Evolutionary conservation across 1,284 basidiomycete genomes (phyloP).

Genomic region (Mycena citricolor): DNA sequence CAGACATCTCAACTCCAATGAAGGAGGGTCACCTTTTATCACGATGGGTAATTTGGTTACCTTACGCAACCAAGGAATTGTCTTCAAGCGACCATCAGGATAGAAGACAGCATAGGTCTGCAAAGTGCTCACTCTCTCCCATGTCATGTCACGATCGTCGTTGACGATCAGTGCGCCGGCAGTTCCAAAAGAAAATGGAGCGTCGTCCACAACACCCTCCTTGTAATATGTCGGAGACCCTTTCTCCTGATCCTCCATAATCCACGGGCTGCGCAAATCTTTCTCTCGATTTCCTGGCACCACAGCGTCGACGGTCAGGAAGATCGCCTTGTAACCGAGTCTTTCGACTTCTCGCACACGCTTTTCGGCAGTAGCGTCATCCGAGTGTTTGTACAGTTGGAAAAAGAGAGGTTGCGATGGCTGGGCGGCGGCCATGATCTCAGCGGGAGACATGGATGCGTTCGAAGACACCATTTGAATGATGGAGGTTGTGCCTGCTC

Average conservation of each 20-base stretch:
- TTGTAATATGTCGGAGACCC: constrained; percentile 37
- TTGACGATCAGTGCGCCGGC: constrained; percentile 63
- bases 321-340: constrained; percentile 82
- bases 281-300: constrained; percentile 84
- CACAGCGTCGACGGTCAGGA: constrained; percentile 89
- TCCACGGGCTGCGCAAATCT: constrained; percentile 68
- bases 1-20: constrained; percentile 15
- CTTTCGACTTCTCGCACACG: constrained; percentile 72
- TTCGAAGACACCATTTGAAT: constrained; percentile 91
- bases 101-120: background rate
- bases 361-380: constrained; percentile 67
- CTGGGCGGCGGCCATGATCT: constrained; percentile 62
- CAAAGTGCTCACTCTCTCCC: constrained; percentile 51
- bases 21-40: constrained; percentile 63
- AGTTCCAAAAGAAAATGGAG: constrained; percentile 52
- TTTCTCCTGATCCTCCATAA: constrained; percentile 58
- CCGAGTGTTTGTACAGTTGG: constrained; percentile 83
- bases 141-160: constrained; percentile 72
- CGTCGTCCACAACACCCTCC: constrained; percentile 36
- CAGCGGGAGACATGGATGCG: constrained; percentile 74
- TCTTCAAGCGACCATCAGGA: constrained; percentile 38
- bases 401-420: constrained; percentile 78
- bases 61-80: constrained; percentile 76
- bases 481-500: constrained; percentile 68
- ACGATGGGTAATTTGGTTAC: constrained; percentile 80